Evolutionary conservation across 2,329 filamentous ascomycete species (phyloP).

Genomic region (Amauroascus verrucosus): DNA sequence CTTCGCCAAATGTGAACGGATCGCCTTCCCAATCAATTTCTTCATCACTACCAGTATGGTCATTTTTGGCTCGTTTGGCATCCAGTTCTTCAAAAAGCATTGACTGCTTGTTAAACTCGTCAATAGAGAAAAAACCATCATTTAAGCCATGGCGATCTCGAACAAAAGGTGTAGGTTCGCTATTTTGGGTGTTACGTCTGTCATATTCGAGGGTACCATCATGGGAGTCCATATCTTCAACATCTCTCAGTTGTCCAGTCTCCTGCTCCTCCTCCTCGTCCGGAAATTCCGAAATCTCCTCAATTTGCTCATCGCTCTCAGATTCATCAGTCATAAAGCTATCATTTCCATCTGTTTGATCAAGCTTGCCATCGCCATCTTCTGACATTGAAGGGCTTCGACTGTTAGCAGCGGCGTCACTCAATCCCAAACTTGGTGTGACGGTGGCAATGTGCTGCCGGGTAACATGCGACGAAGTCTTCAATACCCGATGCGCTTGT

Average conservation of each 20-base stretch:
- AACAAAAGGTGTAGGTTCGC: neutral
- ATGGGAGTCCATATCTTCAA: constrained; percentile 21
- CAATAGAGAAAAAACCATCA: constrained; percentile 95
- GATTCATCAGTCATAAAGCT: constrained; percentile 7
- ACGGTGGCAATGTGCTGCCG: constrained; percentile 34
- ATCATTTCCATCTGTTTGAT: constrained; percentile 20
- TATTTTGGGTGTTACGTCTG: constrained; percentile 42
- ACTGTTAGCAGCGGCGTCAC: neutral
- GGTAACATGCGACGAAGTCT: constrained; percentile 49
- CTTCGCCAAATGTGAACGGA: constrained; percentile 46
- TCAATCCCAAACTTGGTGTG: neutral
- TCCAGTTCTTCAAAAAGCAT: constrained; percentile 79
- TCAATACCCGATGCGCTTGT: constrained; percentile 75
- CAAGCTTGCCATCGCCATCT: constrained; percentile 10
- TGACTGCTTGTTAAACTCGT: constrained; percentile 91
- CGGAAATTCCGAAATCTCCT: constrained; percentile 7
- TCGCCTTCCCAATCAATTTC: constrained; percentile 83
- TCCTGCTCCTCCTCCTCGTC: constrained; percentile 16
- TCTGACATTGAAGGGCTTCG: constrained; percentile 6
- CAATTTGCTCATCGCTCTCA: constrained; percentile 16
- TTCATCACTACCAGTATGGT: constrained; percentile 66
- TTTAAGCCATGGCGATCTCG: constrained; percentile 73
- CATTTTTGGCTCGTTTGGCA: constrained; percentile 61
- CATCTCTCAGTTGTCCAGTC: constrained; percentile 13
- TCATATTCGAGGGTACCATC: constrained; percentile 25